Base-by-base conservation (phyloP, 371 early-diverging fungal species). In the Saksenaea oblongispora region DNA sequence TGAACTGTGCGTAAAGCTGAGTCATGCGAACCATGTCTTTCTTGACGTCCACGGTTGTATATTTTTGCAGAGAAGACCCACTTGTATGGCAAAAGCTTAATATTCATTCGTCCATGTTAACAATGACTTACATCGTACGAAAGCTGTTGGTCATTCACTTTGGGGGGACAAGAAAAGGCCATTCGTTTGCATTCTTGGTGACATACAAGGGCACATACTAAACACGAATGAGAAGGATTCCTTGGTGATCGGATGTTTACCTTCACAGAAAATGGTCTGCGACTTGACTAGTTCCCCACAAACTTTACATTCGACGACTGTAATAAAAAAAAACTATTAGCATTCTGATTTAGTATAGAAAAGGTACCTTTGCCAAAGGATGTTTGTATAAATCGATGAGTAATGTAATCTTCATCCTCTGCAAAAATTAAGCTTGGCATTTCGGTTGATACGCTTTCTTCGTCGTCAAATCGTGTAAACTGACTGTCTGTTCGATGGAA, bases 131-230 rank as follows among this genome's bases (percentile, higher is more conserved):
- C 75, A 62, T 74, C 75, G 37, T 74, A 74, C 4, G 75, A 71
- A 5, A 71, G 72, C 27, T 69, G 75, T 39, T 69, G 69, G 27
- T 72, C 65, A 37, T 72, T 75, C 31, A 72, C 67, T 58, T 71
- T 71, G 41, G 71, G 65, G 15, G 69, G 67, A 18, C 74, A 74
- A n/a, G 68, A 65, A 34, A 69, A 70, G 3, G 74, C 66, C 24
- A 58, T 37, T 5, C 56, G 34, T 42, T 66, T 71, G 24, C 74
- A 74, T n/a, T 66, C 60, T 17, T 74, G 63, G 26, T 74, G 74
- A 24, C 82, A 82, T 31, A 79, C 65, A 4, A 82, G 61, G 11
- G 72, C 71, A 59, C 82, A 79, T 14, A 70, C 79, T 79, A 58
- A 13, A 34, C 1, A 28, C 17, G 10, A 13, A 15, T 54, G 26